Evolutionary conservation across 768 basidiomycete species (phyloP), one percentile per base, ranked within the genome.

Genomic region (Phanerochaete sordida): DNA sequence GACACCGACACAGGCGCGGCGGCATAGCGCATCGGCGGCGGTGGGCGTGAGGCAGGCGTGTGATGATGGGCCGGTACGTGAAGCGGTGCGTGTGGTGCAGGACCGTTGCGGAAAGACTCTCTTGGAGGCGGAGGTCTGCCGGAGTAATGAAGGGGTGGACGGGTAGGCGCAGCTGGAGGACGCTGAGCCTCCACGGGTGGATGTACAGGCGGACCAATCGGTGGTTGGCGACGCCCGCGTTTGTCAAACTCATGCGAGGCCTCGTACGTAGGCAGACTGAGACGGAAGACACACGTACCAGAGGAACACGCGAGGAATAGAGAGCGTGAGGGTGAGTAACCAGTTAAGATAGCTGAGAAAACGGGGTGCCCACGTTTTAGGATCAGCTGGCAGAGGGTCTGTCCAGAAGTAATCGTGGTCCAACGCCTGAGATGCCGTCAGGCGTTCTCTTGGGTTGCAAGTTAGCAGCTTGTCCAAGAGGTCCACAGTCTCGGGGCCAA

Each of bases 351-450:
- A 9, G 54, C 48, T n/a, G 8, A 16, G 21, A 21, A 37, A 63
- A 57, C 30, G 8, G 45, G 51, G 24, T 8, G 76, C 84, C 59
- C 67, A 91, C 91, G 83, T 82, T 72, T 87, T 90, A 1, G 90
- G 91, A 74, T 92, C 90, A 23, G 90, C 90, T 35, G 95, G 91
- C 37, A 93, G 67, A 0, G 96, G 95, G 63, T 91, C 87, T 0
- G 86, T 87, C 92, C 93, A 97, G 73, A 98, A 97, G 77, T 94
- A 98, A 21, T 91, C 87, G 69, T 98, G 94, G 65, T 95, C 89
- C 55, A 98, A 80, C 0, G 95, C 95, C 59, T 93, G 81, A 1
- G 83, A 74, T 9, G 96, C 96, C 1, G 95, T 94, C 43, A 94
- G 81, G 21, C 96, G 82, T 58, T 90, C 83, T 61, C 80, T 79